phyloP scores from a whole-genome alignment of 2,329 filamentous ascomycete genomes.

The Fusarium globosum region DNA sequence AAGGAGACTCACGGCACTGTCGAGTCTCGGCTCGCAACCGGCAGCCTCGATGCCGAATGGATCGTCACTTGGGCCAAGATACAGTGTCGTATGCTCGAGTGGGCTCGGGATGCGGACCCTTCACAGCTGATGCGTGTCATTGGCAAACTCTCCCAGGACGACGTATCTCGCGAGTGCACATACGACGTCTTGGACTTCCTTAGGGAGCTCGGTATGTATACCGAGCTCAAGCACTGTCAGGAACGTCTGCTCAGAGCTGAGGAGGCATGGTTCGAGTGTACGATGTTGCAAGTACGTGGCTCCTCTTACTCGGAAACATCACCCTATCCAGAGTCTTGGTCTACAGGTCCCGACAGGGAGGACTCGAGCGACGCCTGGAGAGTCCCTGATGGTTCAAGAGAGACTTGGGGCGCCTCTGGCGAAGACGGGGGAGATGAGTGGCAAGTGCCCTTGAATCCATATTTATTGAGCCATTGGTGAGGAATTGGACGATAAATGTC shows the following conservation, averaged over 20 bases:
- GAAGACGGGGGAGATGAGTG: too few relatives aligned
- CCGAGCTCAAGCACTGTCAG: slow-evolving; percentile 46
- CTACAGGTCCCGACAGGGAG: too few relatives aligned
- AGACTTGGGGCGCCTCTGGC: neutral
- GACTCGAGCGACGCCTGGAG: too few relatives aligned
- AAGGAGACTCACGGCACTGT: slow-evolving; percentile 37
- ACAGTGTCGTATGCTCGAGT: slow-evolving; percentile 47
- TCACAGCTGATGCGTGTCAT: slow-evolving; percentile 46
- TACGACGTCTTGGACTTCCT: slow-evolving; percentile 54
- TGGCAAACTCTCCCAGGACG: slow-evolving; percentile 33
- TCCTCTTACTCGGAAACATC: neutral
- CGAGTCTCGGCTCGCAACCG: slow-evolving; percentile 53
- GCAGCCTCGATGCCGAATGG: slow-evolving; percentile 50
- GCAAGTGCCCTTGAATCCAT: neutral
- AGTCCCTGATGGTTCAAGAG: too few relatives aligned
- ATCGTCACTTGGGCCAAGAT: slow-evolving; percentile 50
- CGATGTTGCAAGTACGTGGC: slow-evolving; percentile 3
- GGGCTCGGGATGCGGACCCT: slow-evolving; percentile 44
- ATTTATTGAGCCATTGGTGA: neutral
- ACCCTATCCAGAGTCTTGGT: neutral
- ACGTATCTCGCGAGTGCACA: slow-evolving; percentile 10
- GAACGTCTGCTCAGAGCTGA: slow-evolving; percentile 40
- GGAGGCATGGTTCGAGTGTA: slow-evolving; percentile 42
- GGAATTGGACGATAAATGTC: neutral
- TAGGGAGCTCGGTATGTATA: slow-evolving; percentile 48